These are phyloP conservation scores for Plasmodium knowlesi DNA, from an alignment of 169 alveolate species.

Conservation along the genomic window DNA sequence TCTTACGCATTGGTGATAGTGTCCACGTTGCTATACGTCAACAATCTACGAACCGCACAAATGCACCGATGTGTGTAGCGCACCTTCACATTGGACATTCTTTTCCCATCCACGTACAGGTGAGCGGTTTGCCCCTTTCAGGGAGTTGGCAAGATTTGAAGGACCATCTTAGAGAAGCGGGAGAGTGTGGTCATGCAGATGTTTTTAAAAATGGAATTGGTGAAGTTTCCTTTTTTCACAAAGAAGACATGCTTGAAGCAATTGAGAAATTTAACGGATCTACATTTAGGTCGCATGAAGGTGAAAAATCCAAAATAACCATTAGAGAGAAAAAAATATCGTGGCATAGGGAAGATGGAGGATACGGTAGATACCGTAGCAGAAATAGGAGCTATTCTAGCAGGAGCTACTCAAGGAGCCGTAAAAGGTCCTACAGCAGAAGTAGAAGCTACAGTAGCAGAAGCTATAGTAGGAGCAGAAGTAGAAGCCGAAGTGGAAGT, in stretches of 20 bases:
- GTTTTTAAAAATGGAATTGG: constrained; percentile 91
- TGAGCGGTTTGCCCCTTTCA: constrained; percentile 84
- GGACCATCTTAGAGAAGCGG: constrained; percentile 92
- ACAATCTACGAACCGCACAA: neutral
- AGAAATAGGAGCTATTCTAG: constrained; percentile 75
- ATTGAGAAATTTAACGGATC: constrained; percentile 88
- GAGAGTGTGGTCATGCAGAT: constrained; percentile 92
- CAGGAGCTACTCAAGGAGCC: constrained; percentile 71
- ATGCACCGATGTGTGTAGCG: neutral
- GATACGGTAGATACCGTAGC: constrained; percentile 57
- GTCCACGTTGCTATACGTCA: neutral
- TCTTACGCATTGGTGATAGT: neutral
- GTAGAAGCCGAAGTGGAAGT: constrained; percentile 35
- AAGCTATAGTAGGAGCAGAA: constrained; percentile 50
- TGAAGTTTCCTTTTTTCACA: constrained; percentile 88
- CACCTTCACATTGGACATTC: neutral
- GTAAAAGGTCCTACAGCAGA: constrained; percentile 70
- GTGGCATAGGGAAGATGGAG: constrained; percentile 73
- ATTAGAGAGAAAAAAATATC: constrained; percentile 83
- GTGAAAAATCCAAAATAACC: constrained; percentile 86
- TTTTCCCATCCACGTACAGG: constrained; percentile 57
- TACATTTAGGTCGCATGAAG: constrained; percentile 89
- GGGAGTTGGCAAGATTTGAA: constrained; percentile 92
- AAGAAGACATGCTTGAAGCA: constrained; percentile 90
- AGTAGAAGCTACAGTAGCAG: constrained; percentile 63